These are phyloP conservation scores for Clitoria ternatea DNA, from an alignment of 306 rosid genomes.

Conservation along the genomic window DNA sequence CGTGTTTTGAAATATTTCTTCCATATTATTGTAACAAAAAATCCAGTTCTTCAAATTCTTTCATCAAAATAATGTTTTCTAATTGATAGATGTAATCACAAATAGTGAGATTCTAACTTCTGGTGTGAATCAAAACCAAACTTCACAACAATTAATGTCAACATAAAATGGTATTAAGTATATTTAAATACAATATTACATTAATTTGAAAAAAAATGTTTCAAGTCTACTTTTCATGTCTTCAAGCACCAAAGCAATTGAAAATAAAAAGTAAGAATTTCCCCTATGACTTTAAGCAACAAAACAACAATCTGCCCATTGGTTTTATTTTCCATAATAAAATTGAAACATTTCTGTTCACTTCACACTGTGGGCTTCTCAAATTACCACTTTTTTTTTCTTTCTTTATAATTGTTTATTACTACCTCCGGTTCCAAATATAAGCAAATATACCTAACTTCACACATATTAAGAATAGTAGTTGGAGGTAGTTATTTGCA, in stretches of 20 bases:
- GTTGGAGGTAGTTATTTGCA: too few species aligned
- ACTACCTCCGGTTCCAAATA: too few species aligned
- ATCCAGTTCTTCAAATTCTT: too few species aligned
- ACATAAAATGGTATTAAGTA: neutral
- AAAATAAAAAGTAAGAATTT: neutral
- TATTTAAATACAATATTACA: too few species aligned
- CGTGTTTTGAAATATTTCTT: too few species aligned
- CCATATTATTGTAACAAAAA: too few species aligned
- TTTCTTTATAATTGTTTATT: neutral
- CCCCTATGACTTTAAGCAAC: neutral
- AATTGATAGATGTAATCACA: too few species aligned
- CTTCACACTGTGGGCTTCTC: constrained; percentile 16
- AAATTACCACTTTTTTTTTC: neutral
- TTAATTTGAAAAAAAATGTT: too few species aligned
- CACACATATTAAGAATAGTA: too few species aligned
- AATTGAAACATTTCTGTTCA: neutral
- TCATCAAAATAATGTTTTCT: too few species aligned
- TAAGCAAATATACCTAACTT: too few species aligned
- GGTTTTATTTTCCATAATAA: constrained; percentile 5
- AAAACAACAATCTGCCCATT: constrained; percentile 25
- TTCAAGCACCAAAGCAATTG: neutral
- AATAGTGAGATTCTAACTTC: too few species aligned
- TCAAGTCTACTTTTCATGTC: neutral
- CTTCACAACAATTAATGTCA: neutral
- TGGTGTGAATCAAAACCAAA: neutral